These are phyloP conservation scores for Camelina sativa DNA, from an alignment of 345 rosid genomes.

Conservation along the genomic window DNA sequence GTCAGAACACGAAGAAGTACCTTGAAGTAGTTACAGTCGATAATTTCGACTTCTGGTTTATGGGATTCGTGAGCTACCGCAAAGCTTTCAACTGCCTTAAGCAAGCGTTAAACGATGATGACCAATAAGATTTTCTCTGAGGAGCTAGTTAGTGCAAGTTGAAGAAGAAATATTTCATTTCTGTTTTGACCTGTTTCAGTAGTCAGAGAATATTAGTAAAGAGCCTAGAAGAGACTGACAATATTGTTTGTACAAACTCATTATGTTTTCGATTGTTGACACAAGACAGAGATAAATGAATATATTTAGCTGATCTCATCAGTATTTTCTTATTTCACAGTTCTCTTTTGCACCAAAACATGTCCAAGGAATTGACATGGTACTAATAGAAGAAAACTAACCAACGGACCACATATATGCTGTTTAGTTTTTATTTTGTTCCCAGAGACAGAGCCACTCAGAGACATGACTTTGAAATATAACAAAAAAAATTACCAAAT, in stretches of 20 bases:
- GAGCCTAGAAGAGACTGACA: conserved; percentile 20
- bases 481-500: background rate
- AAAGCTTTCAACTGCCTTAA: conserved; percentile 67
- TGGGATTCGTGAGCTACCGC: conserved; percentile 76
- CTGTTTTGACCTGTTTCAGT: conserved; percentile 27
- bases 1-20: conserved; percentile 65
- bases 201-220: conserved; percentile 35
- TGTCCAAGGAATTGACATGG: background rate
- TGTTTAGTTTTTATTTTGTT: background rate
- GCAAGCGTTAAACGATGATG: conserved; percentile 43
- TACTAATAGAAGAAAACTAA: background rate
- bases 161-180: conserved; percentile 33
- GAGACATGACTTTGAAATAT: background rate
- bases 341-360: background rate
- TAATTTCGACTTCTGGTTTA: conserved; percentile 83
- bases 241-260: conserved; percentile 36
- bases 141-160: conserved; percentile 28
- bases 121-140: conserved; percentile 12
- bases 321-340: background rate
- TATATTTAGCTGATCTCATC: conserved; percentile 6
- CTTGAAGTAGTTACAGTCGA: conserved; percentile 70
- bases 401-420: background rate
- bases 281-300: conserved; percentile 11
- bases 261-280: conserved; percentile 6
- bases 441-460: background rate